Evolutionary conservation across 2,329 filamentous ascomycete genomes (phyloP).

Genomic region (Pseudonectria buxi): DNA sequence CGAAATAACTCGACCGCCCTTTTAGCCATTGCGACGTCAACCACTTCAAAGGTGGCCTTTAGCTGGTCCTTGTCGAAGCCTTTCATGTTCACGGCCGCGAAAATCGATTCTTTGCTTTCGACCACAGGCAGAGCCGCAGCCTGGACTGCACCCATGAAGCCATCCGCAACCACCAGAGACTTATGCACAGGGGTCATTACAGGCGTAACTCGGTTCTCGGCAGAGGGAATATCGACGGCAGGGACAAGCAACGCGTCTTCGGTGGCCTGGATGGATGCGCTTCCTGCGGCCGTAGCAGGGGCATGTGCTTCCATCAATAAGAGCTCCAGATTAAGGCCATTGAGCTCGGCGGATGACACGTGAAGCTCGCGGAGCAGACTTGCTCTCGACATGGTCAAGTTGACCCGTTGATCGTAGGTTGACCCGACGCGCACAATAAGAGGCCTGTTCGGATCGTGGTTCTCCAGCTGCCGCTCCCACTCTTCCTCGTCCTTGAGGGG

Average conservation of each 20-base stretch:
- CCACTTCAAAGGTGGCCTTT: conserved; percentile 40
- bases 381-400: conserved; percentile 23
- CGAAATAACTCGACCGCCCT: conserved; percentile 62
- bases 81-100: conserved; percentile 52
- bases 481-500: conserved; percentile 54
- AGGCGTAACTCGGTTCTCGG: conserved; percentile 56
- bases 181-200: conserved; percentile 80
- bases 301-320: conserved; percentile 47
- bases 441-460: conserved; percentile 45
- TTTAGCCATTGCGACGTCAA: conserved; percentile 59
- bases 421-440: conserved; percentile 54
- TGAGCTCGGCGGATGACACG: conserved; percentile 56
- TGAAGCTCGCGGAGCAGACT: conserved; percentile 50
- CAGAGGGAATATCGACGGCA: conserved; percentile 61
- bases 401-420: conserved; percentile 21
- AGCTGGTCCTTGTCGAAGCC: conserved; percentile 33
- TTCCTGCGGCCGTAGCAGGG: conserved; percentile 26
- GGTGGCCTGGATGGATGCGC: conserved; percentile 34
- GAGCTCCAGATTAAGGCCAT: conserved; percentile 58
- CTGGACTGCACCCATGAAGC: conserved; percentile 59
- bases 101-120: conserved; percentile 36
- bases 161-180: conserved; percentile 66
- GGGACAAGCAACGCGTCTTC: conserved; percentile 70
- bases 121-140: conserved; percentile 37
- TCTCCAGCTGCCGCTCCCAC: conserved; percentile 60